Evolutionary conservation across 345 rosid genomes (phyloP).

Genomic region (Citrus glauca): DNA sequence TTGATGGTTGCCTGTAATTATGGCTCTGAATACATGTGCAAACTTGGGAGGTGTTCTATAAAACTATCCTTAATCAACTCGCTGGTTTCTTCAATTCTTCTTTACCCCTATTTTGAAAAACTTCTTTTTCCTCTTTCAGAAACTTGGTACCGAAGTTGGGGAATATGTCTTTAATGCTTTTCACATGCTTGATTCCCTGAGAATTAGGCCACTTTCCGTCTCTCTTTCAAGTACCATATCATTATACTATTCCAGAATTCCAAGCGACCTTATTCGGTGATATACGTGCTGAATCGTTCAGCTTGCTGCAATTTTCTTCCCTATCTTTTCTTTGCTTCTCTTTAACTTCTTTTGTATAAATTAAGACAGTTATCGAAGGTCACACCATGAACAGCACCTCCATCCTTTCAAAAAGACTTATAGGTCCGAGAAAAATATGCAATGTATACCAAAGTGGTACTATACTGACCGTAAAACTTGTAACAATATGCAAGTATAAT

Average conservation of each 20-base stretch:
- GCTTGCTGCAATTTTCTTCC: not conserved
- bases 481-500: not conserved
- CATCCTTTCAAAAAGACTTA: not conserved
- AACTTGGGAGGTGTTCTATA: not conserved
- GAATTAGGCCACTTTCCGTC: not conserved
- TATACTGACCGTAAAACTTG: not conserved
- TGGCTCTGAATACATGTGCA: no score
- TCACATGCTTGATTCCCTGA: slow-evolving; percentile 1
- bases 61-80: not conserved
- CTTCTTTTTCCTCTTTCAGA: not conserved
- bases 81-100: not conserved
- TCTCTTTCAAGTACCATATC: not conserved
- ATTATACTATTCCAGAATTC: not conserved
- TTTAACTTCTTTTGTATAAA: not conserved
- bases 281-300: not conserved
- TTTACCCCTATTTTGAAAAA: not conserved
- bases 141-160: not conserved
- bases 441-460: not conserved
- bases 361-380: not conserved
- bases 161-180: not conserved
- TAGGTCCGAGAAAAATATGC: not conserved
- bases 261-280: not conserved
- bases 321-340: not conserved
- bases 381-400: not conserved
- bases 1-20: no score